phyloP scores from a whole-genome alignment of 306 rosid genomes.

The Vicia villosa region DNA sequence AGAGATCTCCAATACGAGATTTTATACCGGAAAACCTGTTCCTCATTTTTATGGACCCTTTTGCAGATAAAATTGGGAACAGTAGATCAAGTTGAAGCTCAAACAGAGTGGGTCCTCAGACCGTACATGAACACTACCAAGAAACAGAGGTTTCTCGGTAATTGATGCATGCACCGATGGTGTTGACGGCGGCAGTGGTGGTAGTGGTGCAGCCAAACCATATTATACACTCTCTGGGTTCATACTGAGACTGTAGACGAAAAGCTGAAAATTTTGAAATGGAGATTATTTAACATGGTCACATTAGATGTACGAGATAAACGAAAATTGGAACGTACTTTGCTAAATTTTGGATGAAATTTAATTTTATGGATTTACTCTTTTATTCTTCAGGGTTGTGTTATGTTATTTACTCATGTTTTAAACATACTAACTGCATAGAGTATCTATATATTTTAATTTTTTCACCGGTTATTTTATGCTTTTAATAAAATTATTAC shows the following conservation, averaged over 20 bases:
- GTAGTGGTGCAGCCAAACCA: not conserved
- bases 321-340: constrained; percentile 1
- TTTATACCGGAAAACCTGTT: not conserved
- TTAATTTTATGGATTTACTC: not conserved
- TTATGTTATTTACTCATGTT: not conserved
- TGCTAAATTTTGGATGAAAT: not conserved
- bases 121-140: constrained; percentile 84
- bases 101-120: constrained; percentile 72
- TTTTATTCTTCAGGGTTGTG: not conserved
- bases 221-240: not conserved
- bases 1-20: not conserved
- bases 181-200: not conserved
- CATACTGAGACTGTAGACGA: not conserved
- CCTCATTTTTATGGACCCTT: constrained; percentile 15
- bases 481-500: not conserved
- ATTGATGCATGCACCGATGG: constrained; percentile 37
- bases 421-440: not conserved
- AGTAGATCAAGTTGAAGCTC: constrained; percentile 80
- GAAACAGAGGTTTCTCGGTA: constrained; percentile 63
- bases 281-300: not conserved
- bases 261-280: constrained; percentile 15
- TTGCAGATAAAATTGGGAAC: constrained; percentile 83
- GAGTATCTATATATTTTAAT: not conserved
- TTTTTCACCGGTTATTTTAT: not conserved
- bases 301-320: not conserved